phyloP scores from a whole-genome alignment of 768 basidiomycete genomes.

The Lactifluus echinatus region DNA sequence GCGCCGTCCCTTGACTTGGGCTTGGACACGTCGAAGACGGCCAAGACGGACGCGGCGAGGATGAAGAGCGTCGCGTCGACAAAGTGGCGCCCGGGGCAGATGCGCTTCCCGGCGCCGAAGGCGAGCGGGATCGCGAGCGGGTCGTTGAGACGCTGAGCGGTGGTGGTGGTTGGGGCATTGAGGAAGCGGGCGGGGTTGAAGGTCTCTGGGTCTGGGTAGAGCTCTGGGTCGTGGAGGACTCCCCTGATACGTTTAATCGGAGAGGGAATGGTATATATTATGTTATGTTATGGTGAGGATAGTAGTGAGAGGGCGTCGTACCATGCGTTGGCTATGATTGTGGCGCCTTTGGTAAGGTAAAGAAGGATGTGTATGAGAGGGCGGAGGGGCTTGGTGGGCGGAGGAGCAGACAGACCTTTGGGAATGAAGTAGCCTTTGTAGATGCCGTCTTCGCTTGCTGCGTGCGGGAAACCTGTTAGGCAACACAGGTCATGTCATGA shows the following conservation, averaged over 20 bases:
- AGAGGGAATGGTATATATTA: no score
- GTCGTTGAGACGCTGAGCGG: neutral
- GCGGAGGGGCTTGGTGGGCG: neutral
- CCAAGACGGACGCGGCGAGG: no score
- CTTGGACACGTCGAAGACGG: neutral
- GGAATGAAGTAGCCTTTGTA: slow-evolving; percentile 25
- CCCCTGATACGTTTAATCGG: slow-evolving; percentile 1
- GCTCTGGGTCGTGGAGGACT: slow-evolving; percentile 22
- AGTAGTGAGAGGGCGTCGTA: neutral
- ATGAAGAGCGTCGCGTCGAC: no score
- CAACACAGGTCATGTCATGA: neutral
- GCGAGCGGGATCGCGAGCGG: neutral
- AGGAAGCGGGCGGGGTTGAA: slow-evolving; percentile 27
- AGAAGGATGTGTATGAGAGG: neutral
- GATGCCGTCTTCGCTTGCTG: slow-evolving; percentile 19
- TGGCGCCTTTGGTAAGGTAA: neutral
- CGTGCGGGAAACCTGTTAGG: slow-evolving; percentile 21
- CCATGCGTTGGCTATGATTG: slow-evolving; percentile 25
- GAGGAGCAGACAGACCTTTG: slow-evolving; percentile 17
- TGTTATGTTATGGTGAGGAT: no score
- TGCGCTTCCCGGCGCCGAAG: no score
- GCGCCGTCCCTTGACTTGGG: neutral
- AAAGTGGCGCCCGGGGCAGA: no score
- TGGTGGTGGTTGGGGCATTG: neutral
- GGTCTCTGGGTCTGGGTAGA: slow-evolving; percentile 24